Evolutionary conservation across 2,329 filamentous ascomycete species (phyloP).

Genomic region (Pseudogymnoascus sp.): DNA sequence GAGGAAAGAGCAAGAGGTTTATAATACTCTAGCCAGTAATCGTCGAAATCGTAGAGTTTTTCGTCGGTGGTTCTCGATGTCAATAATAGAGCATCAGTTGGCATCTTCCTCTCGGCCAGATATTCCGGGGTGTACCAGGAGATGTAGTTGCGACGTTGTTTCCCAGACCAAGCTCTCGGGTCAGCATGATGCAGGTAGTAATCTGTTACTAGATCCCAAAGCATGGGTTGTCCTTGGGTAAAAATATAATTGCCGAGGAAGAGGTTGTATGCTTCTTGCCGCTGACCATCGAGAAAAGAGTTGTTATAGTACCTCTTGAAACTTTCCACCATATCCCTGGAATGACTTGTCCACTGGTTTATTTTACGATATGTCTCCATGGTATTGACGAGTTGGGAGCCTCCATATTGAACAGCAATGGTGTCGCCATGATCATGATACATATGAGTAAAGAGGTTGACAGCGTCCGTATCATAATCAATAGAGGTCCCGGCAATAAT

Average conservation of each 20-base stretch:
- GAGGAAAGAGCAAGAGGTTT: slow-evolving; percentile 80
- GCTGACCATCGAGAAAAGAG: slow-evolving; percentile 93
- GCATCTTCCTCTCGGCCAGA: slow-evolving; percentile 49
- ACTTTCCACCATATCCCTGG: slow-evolving; percentile 96
- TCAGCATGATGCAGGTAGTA: slow-evolving; percentile 92
- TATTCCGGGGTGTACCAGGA: slow-evolving; percentile 76
- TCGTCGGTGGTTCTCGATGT: slow-evolving; percentile 27
- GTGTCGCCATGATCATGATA: slow-evolving; percentile 97
- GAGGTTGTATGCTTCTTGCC: slow-evolving; percentile 95
- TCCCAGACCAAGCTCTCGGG: slow-evolving; percentile 63
- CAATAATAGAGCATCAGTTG: slow-evolving; percentile 35
- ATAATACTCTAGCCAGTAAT: slow-evolving; percentile 98
- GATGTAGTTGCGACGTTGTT: slow-evolving; percentile 64
- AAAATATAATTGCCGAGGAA: slow-evolving; percentile 97
- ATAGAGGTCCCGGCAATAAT: slow-evolving; percentile 72
- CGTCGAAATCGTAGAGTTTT: slow-evolving; percentile 57
- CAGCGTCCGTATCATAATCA: slow-evolving; percentile 89
- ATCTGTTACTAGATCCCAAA: slow-evolving; percentile 92
- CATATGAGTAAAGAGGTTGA: slow-evolving; percentile 97
- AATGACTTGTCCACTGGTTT: slow-evolving; percentile 97
- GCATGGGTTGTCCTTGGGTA: slow-evolving; percentile 77
- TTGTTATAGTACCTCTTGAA: slow-evolving; percentile 99
- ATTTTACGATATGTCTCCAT: slow-evolving; percentile 99
- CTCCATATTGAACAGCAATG: slow-evolving; percentile 94
- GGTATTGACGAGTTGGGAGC: slow-evolving; percentile 94